Percentiles rank a stretch among this genome's conserved stretches.
Evolutionary conservation across 179 eudicot species (phyloP).

Genomic region (Spergularia azorica): DNA sequence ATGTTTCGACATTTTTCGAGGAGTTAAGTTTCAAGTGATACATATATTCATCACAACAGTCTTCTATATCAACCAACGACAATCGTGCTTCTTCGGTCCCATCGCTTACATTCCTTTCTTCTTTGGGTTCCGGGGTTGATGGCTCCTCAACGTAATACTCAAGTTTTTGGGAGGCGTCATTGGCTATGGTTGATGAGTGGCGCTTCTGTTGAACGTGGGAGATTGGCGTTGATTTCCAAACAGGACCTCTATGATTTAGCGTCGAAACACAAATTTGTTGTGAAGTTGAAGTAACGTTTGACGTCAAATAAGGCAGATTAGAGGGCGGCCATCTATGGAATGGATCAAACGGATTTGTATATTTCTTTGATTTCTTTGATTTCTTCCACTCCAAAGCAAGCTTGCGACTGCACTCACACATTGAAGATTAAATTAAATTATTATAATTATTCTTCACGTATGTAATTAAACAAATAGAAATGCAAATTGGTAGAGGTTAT

Average conservation of each 20-base stretch:
- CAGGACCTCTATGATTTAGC: too few species aligned
- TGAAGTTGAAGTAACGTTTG: not conserved
- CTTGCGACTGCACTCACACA: constrained; percentile 19
- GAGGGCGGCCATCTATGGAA: not conserved
- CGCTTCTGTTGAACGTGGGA: too few species aligned
- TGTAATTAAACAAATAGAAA: not conserved
- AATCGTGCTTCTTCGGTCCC: not conserved
- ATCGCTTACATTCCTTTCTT: constrained; percentile 5
- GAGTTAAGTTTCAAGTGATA: constrained; percentile 30
- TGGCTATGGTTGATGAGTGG: not conserved
- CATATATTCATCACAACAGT: constrained; percentile 35
- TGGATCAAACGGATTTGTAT: constrained; percentile 27
- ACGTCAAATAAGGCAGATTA: not conserved
- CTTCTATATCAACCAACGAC: constrained; percentile 45
- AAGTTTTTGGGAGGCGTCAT: not conserved
- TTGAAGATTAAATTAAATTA: not conserved
- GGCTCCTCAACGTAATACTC: constrained; percentile 71
- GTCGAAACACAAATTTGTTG: not conserved
- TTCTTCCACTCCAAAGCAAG: constrained; percentile 14
- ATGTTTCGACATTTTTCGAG: too few species aligned
- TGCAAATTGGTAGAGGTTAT: not conserved
- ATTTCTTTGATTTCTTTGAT: constrained; percentile 19
- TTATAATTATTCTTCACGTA: not conserved
- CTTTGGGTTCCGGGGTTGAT: constrained; percentile 40
- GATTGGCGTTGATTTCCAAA: too few species aligned